Evolutionary conservation across 805 yeast species (phyloP).

Genomic region (Saccharomycopsis guyanensis): DNA sequence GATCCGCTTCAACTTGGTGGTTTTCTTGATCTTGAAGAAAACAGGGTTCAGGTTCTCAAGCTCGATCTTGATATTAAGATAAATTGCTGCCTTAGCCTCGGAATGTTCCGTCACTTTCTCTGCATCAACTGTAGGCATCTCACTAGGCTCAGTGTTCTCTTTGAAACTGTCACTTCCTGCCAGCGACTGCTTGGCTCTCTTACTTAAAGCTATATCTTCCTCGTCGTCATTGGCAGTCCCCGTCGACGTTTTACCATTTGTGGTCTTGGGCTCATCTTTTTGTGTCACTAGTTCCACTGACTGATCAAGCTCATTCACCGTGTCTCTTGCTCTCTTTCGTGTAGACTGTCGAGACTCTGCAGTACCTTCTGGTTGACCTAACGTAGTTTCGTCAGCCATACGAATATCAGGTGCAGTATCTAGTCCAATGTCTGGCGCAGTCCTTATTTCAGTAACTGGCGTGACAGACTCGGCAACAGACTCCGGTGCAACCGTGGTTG

Average conservation of each 20-base stretch:
- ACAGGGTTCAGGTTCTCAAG: conserved; percentile 5
- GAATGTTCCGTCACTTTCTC: neutral
- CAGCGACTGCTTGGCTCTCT: neutral
- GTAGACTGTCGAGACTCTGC: neutral
- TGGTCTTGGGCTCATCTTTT: neutral
- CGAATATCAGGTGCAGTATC: neutral
- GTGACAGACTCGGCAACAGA: neutral
- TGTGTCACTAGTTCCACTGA: neutral
- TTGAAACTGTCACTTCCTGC: neutral
- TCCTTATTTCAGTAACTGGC: neutral
- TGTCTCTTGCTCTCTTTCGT: neutral
- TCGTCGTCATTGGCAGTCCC: neutral
- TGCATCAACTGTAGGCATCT: neutral
- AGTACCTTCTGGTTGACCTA: neutral
- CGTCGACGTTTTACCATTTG: neutral
- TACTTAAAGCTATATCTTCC: neutral
- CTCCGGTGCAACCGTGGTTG: too few species aligned
- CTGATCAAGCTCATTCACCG: neutral
- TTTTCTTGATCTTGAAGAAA: conserved; percentile 17
- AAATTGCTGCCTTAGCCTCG: neutral
- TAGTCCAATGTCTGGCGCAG: neutral
- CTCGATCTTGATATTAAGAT: conserved; percentile 19
- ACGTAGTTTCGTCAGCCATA: neutral
- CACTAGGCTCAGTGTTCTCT: neutral
- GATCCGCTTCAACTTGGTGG: conserved; percentile 18